These are phyloP conservation scores for Aspergillus ochraceus DNA, from an alignment of 2,329 filamentous ascomycete genomes.

Conservation along the genomic window DNA sequence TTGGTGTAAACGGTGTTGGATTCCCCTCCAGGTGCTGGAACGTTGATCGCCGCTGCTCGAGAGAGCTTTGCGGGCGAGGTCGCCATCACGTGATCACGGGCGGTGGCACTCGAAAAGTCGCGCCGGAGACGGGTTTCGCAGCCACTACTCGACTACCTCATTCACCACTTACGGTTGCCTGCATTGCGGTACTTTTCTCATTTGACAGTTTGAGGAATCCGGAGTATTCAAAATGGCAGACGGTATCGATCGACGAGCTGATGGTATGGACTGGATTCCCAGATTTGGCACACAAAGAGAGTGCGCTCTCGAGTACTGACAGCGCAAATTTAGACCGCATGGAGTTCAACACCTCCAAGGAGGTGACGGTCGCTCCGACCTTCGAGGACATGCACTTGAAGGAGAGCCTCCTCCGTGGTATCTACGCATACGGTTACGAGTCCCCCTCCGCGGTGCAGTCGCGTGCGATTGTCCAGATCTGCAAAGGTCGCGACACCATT, in stretches of 20 bases:
- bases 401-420: constrained; percentile 92
- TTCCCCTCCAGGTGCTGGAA: not conserved
- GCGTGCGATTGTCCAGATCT: constrained; percentile 96
- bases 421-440: constrained; percentile 98
- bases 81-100: constrained; percentile 23
- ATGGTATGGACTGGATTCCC: constrained; percentile 48
- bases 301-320: constrained; percentile 25
- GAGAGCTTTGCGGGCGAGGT: constrained; percentile 27
- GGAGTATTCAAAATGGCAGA: constrained; percentile 73
- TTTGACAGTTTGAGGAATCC: constrained; percentile 7
- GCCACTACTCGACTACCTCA: constrained; percentile 1
- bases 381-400: constrained; percentile 97
- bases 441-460: constrained; percentile 97
- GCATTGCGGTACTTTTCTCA: constrained; percentile 12
- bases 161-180: constrained; percentile 2
- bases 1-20: not conserved
- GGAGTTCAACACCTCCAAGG: constrained; percentile 97
- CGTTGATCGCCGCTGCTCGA: constrained; percentile 5
- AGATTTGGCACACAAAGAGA: not conserved
- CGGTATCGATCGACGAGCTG: constrained; percentile 85
- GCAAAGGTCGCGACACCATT: constrained; percentile 98
- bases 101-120: constrained; percentile 27
- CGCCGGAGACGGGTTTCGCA: constrained; percentile 6
- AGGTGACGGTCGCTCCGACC: constrained; percentile 88
- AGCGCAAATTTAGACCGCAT: constrained; percentile 67